phyloP scores from a whole-genome alignment of 1,139 yeast genomes.

The Kurtzmaniella quercitrusa region DNA sequence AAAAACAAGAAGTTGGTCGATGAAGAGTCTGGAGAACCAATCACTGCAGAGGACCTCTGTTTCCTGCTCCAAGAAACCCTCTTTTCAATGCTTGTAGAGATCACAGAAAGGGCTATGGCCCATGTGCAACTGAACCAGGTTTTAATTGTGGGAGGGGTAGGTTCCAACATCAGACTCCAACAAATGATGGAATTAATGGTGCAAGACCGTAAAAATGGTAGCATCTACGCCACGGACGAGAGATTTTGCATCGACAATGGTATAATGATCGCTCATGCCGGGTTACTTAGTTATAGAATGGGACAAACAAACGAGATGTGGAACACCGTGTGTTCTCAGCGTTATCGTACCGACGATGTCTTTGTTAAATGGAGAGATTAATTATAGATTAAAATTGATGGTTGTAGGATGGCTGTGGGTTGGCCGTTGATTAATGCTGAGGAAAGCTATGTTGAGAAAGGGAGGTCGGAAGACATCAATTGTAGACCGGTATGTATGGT shows the following conservation, averaged over 20 bases:
- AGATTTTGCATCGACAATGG: slow-evolving; percentile 97
- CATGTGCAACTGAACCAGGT: slow-evolving; percentile 91
- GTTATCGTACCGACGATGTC: slow-evolving; percentile 92
- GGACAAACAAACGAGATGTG: slow-evolving; percentile 61
- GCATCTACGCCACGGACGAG: slow-evolving; percentile 91
- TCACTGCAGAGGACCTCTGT: slow-evolving; percentile 85
- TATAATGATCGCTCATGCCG: slow-evolving; percentile 99
- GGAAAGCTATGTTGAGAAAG: no score
- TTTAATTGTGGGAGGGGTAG: slow-evolving; percentile 95
- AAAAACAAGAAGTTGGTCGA: slow-evolving; percentile 46
- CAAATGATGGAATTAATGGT: slow-evolving; percentile 97
- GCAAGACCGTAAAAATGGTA: slow-evolving; percentile 72
- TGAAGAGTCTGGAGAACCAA: slow-evolving; percentile 49
- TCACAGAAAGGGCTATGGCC: slow-evolving; percentile 98
- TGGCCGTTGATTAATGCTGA: no score
- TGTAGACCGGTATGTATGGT: not conserved
- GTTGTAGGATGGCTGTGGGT: no score
- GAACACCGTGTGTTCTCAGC: slow-evolving; percentile 85
- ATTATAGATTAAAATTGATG: slow-evolving; percentile 11
- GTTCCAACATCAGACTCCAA: slow-evolving; percentile 86
- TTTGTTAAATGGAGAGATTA: slow-evolving; percentile 82
- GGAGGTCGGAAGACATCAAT: no score
- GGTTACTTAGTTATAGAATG: slow-evolving; percentile 78
- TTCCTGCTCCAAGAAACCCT: slow-evolving; percentile 88
- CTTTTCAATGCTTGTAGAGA: slow-evolving; percentile 95